These are phyloP conservation scores for Acephala macrosclerotiorum DNA, from an alignment of 2,329 filamentous ascomycete genomes.

Conservation along the genomic window DNA sequence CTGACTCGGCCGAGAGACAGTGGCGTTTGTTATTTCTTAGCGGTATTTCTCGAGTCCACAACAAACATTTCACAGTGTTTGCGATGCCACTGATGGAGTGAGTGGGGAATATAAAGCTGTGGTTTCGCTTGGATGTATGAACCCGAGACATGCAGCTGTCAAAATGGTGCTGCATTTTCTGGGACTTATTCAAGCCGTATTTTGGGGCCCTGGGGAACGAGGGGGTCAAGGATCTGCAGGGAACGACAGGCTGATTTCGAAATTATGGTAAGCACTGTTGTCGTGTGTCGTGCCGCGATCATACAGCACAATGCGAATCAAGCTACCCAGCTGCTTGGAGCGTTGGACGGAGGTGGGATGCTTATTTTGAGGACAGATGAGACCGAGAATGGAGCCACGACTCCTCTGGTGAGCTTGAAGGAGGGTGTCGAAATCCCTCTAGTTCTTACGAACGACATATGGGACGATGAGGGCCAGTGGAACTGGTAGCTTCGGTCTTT, in stretches of 20 bases:
- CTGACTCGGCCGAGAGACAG: conserved; percentile 15
- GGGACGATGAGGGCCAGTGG: not conserved
- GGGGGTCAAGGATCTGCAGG: conserved; percentile 1
- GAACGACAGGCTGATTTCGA: conserved; percentile 4
- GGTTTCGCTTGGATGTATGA: conserved; percentile 20
- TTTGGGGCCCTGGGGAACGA: not conserved
- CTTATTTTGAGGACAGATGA: not conserved
- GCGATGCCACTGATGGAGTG: not conserved
- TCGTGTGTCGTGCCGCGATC: conserved; percentile 17
- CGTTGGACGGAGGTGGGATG: conserved; percentile 7
- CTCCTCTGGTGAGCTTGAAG: not conserved
- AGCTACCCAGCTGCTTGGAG: not conserved
- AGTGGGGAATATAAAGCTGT: conserved; percentile 8
- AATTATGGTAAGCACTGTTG: not conserved
- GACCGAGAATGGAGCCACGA: conserved; percentile 8
- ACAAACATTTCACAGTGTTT: not conserved
- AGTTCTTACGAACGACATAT: conserved; percentile 1
- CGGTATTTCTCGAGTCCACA: conserved; percentile 1
- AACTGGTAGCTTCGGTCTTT: conserved; percentile 1
- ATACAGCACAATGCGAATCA: conserved; percentile 1
- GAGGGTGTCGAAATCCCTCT: conserved; percentile 1
- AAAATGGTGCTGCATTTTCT: conserved; percentile 24
- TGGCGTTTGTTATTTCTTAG: conserved; percentile 1
- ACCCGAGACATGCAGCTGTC: conserved; percentile 30
- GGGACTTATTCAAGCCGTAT: conserved; percentile 9